Percentiles rank a stretch among this genome's conserved stretches.
Conservation (phyloP, 306 rosid species). For the Quercus alba region DNA sequence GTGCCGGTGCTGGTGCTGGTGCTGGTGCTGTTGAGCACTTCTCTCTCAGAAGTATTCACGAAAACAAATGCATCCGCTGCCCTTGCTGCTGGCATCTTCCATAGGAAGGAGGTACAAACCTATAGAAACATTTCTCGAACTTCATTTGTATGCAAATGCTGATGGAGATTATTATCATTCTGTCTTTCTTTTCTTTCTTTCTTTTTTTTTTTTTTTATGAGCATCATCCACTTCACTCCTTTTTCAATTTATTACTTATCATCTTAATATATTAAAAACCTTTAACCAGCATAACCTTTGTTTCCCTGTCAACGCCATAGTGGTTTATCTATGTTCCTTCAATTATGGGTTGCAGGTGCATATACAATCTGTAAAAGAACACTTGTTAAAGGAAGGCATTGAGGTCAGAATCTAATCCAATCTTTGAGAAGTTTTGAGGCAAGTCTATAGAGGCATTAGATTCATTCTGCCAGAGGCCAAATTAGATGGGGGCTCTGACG, state of each 20-base stretch:
- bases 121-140: no score
- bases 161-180: neutral
- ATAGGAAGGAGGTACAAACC: no score
- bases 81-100: no score
- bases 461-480: neutral
- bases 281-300: neutral
- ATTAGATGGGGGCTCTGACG: neutral
- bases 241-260: neutral
- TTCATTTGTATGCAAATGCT: neutral
- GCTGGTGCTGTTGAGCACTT: no score
- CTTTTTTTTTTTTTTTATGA: neutral
- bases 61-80: no score
- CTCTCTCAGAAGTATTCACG: no score
- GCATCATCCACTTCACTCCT: neutral
- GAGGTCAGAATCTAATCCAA: conserved; percentile 64
- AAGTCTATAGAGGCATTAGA: neutral
- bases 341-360: conserved; percentile 56
- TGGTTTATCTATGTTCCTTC: neutral
- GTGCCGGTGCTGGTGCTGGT: no score
- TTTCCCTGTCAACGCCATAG: neutral
- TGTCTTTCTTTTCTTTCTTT: neutral
- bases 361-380: conserved; percentile 10
- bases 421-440: neutral
- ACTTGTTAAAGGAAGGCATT: conserved; percentile 56
- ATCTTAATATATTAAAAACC: neutral